Evolutionary conservation across 345 rosid genomes (phyloP), one percentile per base, ranked within the genome.

Genomic region (Pseudoturritis turrita): DNA sequence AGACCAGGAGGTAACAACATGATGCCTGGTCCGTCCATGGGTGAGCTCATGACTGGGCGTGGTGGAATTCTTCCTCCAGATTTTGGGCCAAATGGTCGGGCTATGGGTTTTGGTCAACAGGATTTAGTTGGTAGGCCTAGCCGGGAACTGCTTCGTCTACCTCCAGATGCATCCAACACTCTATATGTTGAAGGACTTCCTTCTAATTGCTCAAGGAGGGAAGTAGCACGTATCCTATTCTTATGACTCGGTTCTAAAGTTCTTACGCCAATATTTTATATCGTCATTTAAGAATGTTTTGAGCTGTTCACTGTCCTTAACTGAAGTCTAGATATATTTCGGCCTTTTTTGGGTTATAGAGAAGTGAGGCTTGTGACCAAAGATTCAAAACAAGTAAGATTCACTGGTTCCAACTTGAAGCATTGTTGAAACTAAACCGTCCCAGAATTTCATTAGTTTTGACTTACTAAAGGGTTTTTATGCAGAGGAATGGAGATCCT

Each of bases 401-500:
- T 63, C 31, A 22, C n/a, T 50, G 21, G 12, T 39, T 57, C 9
- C 4, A 7, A n/a, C 18, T 47, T 66, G 4, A 49, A 40, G 52
- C 44, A 57, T 73, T 51, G 45, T 51, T 49, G 47, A 10, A 22
- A 40, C 12, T 10, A n/a, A 22, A 8, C 9, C n/a, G 11, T 46
- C 14, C 18, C 28, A 8, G 17, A 7, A 43, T 44, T 23, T 44
- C 53, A 53, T 40, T 37, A 31, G 15, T 41, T 12, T 60, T 52
- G 33, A 59, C 62, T 28, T 7, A 26, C 35, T 37, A 14, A 36
- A 35, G n/a, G 14, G 10, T 14, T 51, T 41, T 14, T 15, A 75
- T 82, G 88, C 90, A 89, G 98, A 90, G 92, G 25, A 85, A 90
- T 31, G 94, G 92, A 41, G 96, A 89, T 74, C 89, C 91, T 64